A percentile compares a stretch with the other conserved stretches of the same genome.
These are phyloP conservation scores for Termitomyces sp. DNA, from an alignment of 768 basidiomycete genomes.

Conservation along the genomic window DNA sequence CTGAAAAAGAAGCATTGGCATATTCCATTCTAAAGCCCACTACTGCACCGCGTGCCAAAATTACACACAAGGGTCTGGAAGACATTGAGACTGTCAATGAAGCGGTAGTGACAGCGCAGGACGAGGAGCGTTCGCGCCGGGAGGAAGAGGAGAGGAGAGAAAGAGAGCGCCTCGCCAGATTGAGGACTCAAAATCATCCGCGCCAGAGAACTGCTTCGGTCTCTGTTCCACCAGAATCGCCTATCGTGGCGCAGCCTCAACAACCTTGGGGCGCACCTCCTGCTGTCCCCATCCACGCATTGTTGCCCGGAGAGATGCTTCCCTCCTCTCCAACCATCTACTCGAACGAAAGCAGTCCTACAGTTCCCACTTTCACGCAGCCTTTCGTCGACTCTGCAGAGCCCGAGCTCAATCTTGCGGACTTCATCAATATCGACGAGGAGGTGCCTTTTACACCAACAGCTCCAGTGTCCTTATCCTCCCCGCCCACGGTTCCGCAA, in stretches of 20 bases:
- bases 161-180: conserved; percentile 60
- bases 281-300: conserved; percentile 45
- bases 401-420: conserved; percentile 66
- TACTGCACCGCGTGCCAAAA: conserved; percentile 65
- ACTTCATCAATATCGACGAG: conserved; percentile 76
- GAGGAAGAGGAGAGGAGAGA: conserved; percentile 70
- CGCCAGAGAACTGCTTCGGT: conserved; percentile 49
- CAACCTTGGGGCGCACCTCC: conserved; percentile 62
- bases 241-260: conserved; percentile 32
- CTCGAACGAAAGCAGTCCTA: conserved; percentile 18
- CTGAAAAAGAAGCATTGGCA: conserved; percentile 77
- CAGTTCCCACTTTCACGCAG: conserved; percentile 2
- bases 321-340: conserved; percentile 22
- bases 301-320: conserved; percentile 21
- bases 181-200: conserved; percentile 42
- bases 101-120: conserved; percentile 28
- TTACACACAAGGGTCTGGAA: conserved; percentile 91
- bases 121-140: conserved; percentile 54
- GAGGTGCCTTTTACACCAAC: conserved; percentile 37
- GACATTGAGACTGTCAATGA: conserved; percentile 80
- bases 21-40: conserved; percentile 80
- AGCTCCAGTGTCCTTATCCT: conserved; percentile 10
- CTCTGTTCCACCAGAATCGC: conserved; percentile 73
- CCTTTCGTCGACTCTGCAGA: conserved; percentile 41
- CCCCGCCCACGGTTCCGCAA: conserved; percentile 5